A percentile compares a stretch with the other conserved stretches of the same genome.
Evolutionary conservation across 805 yeast species (phyloP).

Genomic region (Ascoidea rubescens): DNA sequence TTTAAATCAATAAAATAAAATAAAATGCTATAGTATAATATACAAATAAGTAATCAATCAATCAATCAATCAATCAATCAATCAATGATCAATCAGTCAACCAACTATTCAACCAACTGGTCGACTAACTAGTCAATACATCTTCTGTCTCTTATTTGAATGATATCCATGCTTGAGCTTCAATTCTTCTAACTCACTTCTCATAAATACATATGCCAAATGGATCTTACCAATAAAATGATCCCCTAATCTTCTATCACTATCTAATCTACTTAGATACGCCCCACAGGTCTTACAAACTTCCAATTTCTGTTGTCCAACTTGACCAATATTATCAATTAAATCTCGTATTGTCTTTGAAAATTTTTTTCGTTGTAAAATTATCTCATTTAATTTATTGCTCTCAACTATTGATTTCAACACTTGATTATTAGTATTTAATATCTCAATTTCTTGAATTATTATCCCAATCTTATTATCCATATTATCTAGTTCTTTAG

Average conservation of each 20-base stretch:
- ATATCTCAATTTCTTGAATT: slow-evolving; percentile 47
- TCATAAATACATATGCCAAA: slow-evolving; percentile 66
- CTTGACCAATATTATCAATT: slow-evolving; percentile 64
- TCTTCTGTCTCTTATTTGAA: background rate
- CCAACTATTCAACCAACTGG: no score
- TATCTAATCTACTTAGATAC: slow-evolving; percentile 70
- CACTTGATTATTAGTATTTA: slow-evolving; percentile 35
- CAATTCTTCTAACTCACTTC: slow-evolving; percentile 35
- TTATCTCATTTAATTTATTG: slow-evolving; percentile 28
- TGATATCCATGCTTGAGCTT: slow-evolving; percentile 9
- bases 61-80: no score
- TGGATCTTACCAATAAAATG: slow-evolving; percentile 86
- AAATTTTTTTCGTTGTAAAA: slow-evolving; percentile 33
- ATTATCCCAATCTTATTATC: slow-evolving; percentile 53
- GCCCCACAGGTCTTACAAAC: slow-evolving; percentile 89
- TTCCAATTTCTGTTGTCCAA: slow-evolving; percentile 82
- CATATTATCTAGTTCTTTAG: slow-evolving; percentile 43
- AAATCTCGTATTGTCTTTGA: slow-evolving; percentile 44
- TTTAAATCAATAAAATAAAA: no score
- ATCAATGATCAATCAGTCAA: no score
- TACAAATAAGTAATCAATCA: no score
- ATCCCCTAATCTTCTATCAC: slow-evolving; percentile 77
- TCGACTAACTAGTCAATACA: background rate
- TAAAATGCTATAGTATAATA: no score
- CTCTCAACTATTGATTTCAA: slow-evolving; percentile 37